A percentile compares a stretch with the other conserved stretches of the same genome.
phyloP scores from a whole-genome alignment of 2,329 filamentous ascomycete genomes.

The Ampelomyces quisqualis region DNA sequence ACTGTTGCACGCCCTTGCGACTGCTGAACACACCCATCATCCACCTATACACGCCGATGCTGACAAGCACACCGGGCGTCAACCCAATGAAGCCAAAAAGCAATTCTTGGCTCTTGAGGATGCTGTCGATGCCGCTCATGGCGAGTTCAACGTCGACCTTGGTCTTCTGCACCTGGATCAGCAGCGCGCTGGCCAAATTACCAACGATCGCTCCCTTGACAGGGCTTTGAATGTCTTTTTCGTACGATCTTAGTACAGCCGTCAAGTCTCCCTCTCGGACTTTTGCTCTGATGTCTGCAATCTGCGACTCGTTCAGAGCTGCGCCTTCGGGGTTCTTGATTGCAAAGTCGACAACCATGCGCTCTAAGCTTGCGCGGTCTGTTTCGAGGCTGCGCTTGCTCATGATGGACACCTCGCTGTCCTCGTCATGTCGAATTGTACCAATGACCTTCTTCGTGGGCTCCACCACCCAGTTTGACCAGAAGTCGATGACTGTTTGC shows the following conservation, averaged over 20 bases:
- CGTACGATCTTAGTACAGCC: constrained; percentile 85
- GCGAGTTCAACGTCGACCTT: constrained; percentile 98
- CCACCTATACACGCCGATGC: constrained; percentile 72
- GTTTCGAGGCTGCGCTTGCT: constrained; percentile 88
- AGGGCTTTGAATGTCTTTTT: constrained; percentile 80
- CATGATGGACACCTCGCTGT: constrained; percentile 94
- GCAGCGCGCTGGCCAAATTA: constrained; percentile 81
- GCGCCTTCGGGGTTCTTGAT: constrained; percentile 71
- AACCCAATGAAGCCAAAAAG: constrained; percentile 96
- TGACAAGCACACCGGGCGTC: constrained; percentile 88
- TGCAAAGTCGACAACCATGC: constrained; percentile 98
- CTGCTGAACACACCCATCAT: constrained; percentile 68
- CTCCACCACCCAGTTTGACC: constrained; percentile 93
- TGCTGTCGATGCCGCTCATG: constrained; percentile 89
- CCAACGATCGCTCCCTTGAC: constrained; percentile 80
- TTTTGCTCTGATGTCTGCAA: constrained; percentile 72
- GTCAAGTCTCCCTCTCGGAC: constrained; percentile 92
- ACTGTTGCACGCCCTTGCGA: constrained; percentile 66
- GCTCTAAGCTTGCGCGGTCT: constrained; percentile 86
- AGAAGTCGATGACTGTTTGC: constrained; percentile 80
- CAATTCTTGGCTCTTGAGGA: constrained; percentile 93
- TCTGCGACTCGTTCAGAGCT: constrained; percentile 65
- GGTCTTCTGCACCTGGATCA: constrained; percentile 98
- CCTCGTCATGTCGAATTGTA: constrained; percentile 89
- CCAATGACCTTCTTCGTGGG: constrained; percentile 79